Percentiles rank a stretch among this genome's conserved stretches.
Evolutionary conservation across 2,329 filamentous ascomycete genomes (phyloP).

Genomic region (Leptodontidium sp.): DNA sequence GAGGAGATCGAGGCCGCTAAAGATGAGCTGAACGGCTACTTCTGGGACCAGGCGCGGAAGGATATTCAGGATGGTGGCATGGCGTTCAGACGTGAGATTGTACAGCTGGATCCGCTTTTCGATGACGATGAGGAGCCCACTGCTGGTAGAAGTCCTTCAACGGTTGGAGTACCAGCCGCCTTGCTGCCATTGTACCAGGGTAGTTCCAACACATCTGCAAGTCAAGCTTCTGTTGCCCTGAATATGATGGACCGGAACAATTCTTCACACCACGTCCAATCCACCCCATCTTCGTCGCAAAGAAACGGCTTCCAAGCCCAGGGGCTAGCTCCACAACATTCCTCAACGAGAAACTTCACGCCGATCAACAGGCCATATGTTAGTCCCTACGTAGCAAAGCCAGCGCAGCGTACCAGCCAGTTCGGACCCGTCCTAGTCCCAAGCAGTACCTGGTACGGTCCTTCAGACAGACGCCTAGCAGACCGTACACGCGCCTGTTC

Average conservation of each 20-base stretch:
- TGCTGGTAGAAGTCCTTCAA: background rate
- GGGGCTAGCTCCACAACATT: background rate
- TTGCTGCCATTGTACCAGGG: background rate
- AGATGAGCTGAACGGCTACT: background rate
- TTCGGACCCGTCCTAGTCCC: background rate
- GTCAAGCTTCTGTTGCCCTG: background rate
- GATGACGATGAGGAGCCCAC: background rate
- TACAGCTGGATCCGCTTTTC: constrained; percentile 6
- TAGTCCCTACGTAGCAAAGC: background rate
- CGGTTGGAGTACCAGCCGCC: constrained; percentile 8
- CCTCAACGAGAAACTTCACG: background rate
- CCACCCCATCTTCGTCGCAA: background rate
- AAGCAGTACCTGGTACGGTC: background rate
- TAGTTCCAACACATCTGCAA: background rate
- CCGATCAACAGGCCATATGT: constrained; percentile 3
- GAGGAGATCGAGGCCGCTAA: background rate
- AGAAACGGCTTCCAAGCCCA: background rate
- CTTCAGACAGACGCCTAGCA: background rate
- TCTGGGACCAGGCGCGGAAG: background rate
- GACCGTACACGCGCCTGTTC: background rate
- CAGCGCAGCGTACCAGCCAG: background rate
- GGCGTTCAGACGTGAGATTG: background rate
- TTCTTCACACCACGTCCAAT: background rate
- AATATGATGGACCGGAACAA: constrained; percentile 1
- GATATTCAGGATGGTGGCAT: constrained; percentile 8